phyloP scores from a whole-genome alignment of 2,329 filamentous ascomycete genomes.

The Akanthomyces dipterigenus region DNA sequence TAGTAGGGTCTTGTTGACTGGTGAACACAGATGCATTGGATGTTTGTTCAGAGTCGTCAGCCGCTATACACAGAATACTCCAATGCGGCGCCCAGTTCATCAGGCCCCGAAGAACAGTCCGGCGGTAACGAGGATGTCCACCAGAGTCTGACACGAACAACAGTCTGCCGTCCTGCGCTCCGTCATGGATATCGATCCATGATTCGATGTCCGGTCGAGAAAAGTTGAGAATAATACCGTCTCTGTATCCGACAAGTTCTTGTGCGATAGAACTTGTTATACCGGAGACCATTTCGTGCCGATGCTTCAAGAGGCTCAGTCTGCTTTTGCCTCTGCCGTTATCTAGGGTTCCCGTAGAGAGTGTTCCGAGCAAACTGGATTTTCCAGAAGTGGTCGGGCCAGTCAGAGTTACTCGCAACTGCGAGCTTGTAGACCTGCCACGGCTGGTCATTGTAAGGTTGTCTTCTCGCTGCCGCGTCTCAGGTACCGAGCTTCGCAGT shows the following conservation, averaged over 20 bases:
- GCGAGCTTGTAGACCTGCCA: slow-evolving; percentile 54
- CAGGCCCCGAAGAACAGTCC: slow-evolving; percentile 83
- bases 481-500: not conserved
- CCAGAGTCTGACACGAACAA: slow-evolving; percentile 90
- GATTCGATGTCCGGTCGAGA: slow-evolving; percentile 79
- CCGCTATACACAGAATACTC: slow-evolving; percentile 80
- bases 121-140: slow-evolving; percentile 79
- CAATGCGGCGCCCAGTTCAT: slow-evolving; percentile 95
- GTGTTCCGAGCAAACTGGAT: slow-evolving; percentile 78
- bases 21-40: slow-evolving; percentile 14
- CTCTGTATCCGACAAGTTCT: slow-evolving; percentile 80
- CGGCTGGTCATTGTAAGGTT: slow-evolving; percentile 26
- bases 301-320: slow-evolving; percentile 81
- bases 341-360: slow-evolving; percentile 82
- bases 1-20: not conserved
- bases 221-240: slow-evolving; percentile 66
- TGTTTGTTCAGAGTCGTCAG: slow-evolving; percentile 56
- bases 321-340: slow-evolving; percentile 89
- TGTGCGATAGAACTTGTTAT: slow-evolving; percentile 93
- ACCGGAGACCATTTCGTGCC: slow-evolving; percentile 86
- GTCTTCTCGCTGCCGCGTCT: not conserved
- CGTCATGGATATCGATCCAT: slow-evolving; percentile 89
- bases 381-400: slow-evolving; percentile 90
- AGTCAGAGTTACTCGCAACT: slow-evolving; percentile 79
- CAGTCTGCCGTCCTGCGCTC: slow-evolving; percentile 64